Conservation (phyloP, 192 early-diverging fungal genomes). For the Rhizophagus sp. region DNA sequence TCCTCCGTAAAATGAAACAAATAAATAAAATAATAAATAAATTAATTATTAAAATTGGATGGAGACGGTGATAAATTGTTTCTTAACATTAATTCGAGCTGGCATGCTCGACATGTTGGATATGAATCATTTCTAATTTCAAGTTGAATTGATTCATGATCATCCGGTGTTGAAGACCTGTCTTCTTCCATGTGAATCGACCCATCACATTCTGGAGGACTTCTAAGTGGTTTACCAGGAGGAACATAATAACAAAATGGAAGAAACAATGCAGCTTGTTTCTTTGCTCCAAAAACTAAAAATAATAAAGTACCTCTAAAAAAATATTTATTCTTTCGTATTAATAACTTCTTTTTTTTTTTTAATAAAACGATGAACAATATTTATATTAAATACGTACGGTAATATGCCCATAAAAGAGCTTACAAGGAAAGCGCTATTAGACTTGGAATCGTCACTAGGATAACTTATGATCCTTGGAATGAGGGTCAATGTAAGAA, state of each 20-base stretch:
- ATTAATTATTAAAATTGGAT: no score
- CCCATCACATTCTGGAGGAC: neutral
- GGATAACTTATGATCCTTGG: neutral
- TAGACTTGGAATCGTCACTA: no score
- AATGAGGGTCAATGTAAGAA: neutral
- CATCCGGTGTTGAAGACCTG: no score
- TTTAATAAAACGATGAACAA: no score
- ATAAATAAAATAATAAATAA: no score
- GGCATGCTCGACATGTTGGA: neutral
- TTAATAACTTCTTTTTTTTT: no score
- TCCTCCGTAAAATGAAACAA: no score
- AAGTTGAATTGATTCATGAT: no score
- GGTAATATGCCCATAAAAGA: neutral
- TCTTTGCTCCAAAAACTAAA: neutral
- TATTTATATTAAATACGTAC: neutral
- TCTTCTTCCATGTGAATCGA: no score
- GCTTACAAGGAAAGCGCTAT: neutral
- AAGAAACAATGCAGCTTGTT: neutral
- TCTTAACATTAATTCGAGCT: no score
- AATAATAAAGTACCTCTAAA: neutral
- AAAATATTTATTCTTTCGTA: neutral
- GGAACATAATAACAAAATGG: constrained; percentile 23
- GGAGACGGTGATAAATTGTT: no score
- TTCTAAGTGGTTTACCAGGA: neutral
- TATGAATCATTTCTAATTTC: no score